Evolutionary conservation across 1,139 yeast genomes (phyloP), one percentile per base, ranked within the genome.

Genomic region (Blastobotrys proliferans): DNA sequence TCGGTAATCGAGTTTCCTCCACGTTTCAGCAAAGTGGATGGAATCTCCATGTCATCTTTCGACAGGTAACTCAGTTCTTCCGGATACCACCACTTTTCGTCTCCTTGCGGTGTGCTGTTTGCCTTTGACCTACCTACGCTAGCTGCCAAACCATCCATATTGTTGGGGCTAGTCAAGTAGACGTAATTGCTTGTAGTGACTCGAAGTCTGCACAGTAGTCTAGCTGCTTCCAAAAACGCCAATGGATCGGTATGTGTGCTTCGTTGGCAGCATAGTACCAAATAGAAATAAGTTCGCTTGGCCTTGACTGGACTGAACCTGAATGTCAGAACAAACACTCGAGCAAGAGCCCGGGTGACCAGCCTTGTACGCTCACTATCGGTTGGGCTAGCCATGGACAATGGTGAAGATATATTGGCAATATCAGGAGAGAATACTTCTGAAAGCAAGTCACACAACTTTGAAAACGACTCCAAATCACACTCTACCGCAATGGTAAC

Each of bases 91-190:
- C 92, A 83, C 43, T 66, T 39, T 22, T 45, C 49, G 3, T 43
- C 36, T 2, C 50, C 42, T 16, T 30, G 31, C 16, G 31, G 31
- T n/a, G 30, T 24, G 24, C 57, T 53, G 20, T 56, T 56, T 14
- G 58, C 60, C 16, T 62, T 61, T 50, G 77, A 74, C 51, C 87
- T 66, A 6, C 73, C 72, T 46, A 83, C 69, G 0, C 79, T 73
- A 3, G 79, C 73, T 2, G 87, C 75, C 22, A 83, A 62, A 0
- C 87, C 88, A 40, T 77, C 82, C 71, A 81, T 77, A 54, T 83
- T 86, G 1, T 64, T 62, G 3, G 86, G 84, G 11, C 70, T 67
- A 0, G 78, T 67, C 34, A 83, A 63, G 53, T 69, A 77, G 1
- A 82, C 60, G 26, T 61, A 63, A 11, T 70, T 70, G 27, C 71